These are phyloP conservation scores for Salix brachista DNA, from an alignment of 345 rosid species.

Conservation along the genomic window DNA sequence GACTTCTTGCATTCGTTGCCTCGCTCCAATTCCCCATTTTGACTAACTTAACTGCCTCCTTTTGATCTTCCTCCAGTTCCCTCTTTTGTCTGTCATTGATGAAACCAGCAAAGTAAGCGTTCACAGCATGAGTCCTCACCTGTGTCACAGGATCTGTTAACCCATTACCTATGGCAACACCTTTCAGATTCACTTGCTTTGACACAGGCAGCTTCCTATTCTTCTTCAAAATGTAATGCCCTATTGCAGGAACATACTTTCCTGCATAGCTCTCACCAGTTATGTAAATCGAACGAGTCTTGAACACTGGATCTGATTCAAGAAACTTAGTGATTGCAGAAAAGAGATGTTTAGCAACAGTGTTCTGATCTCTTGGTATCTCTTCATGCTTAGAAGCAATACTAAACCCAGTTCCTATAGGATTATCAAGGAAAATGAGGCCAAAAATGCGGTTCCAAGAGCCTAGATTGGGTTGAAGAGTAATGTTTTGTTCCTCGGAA, in stretches of 20 bases:
- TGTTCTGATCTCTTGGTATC: constrained; percentile 36
- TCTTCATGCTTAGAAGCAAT: constrained; percentile 34
- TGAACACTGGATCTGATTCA: constrained; percentile 39
- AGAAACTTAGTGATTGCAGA: constrained; percentile 47
- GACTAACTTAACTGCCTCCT: constrained; percentile 36
- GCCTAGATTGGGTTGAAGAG: constrained; percentile 48
- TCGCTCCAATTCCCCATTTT: constrained; percentile 48
- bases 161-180: constrained; percentile 79
- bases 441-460: constrained; percentile 79
- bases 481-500: constrained; percentile 19
- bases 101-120: constrained; percentile 54
- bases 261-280: constrained; percentile 89
- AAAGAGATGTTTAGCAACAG: constrained; percentile 50
- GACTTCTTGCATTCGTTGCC: constrained; percentile 50
- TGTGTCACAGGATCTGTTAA: constrained; percentile 65
- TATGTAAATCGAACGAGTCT: constrained; percentile 51
- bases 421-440: constrained; percentile 64
- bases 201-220: constrained; percentile 29
- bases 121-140: constrained; percentile 49
- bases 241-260: constrained; percentile 76
- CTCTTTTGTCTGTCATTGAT: constrained; percentile 61
- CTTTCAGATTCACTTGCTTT: constrained; percentile 45
- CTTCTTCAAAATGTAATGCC: constrained; percentile 57
- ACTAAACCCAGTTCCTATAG: constrained; percentile 58
- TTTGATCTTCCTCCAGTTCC: constrained; percentile 53